A percentile compares a stretch with the other conserved stretches of the same genome.
phyloP scores from a whole-genome alignment of 225 moss, liverwort and hornwort genomes.

The Polytrichum commune region DNA sequence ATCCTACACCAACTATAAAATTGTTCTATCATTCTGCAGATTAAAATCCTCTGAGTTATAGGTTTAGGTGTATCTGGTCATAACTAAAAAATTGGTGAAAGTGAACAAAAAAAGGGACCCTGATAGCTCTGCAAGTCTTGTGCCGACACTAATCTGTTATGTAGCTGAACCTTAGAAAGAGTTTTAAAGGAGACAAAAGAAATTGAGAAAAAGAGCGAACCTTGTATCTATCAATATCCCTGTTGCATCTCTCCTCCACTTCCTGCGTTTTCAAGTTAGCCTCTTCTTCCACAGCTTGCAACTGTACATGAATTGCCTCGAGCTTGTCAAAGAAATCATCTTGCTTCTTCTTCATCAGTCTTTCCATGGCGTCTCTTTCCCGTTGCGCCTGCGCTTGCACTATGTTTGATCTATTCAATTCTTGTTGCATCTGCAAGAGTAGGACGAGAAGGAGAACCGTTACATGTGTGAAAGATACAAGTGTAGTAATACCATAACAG shows the following conservation, averaged over 20 bases:
- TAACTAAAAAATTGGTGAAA: too few relatives aligned
- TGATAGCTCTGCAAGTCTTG: too few relatives aligned
- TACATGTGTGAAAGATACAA: too few relatives aligned
- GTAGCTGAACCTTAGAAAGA: too few relatives aligned
- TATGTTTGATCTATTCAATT: slow-evolving; percentile 52
- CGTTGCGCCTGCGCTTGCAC: slow-evolving; percentile 52
- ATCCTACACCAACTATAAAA: too few relatives aligned
- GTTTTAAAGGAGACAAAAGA: not conserved
- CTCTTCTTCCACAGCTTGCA: slow-evolving; percentile 40
- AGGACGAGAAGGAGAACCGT: too few relatives aligned
- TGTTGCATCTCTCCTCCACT: slow-evolving; percentile 39
- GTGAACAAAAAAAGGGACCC: not conserved
- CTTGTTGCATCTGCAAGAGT: slow-evolving; percentile 40
- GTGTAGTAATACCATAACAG: too few relatives aligned
- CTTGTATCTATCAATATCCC: slow-evolving; percentile 44
- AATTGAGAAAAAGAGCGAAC: slow-evolving; percentile 5
- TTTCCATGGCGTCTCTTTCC: slow-evolving; percentile 43
- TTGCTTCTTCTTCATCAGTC: slow-evolving; percentile 44
- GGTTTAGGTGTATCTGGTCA: too few relatives aligned
- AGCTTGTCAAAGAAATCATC: slow-evolving; percentile 49
- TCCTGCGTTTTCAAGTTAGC: slow-evolving; percentile 31
- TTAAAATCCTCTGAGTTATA: too few relatives aligned
- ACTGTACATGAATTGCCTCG: slow-evolving; percentile 31
- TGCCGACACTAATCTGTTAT: too few relatives aligned
- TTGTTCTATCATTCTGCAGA: too few relatives aligned